Base-by-base conservation (phyloP, 1,139 yeast genomes). In the Blastobotrys niveus region DNA sequence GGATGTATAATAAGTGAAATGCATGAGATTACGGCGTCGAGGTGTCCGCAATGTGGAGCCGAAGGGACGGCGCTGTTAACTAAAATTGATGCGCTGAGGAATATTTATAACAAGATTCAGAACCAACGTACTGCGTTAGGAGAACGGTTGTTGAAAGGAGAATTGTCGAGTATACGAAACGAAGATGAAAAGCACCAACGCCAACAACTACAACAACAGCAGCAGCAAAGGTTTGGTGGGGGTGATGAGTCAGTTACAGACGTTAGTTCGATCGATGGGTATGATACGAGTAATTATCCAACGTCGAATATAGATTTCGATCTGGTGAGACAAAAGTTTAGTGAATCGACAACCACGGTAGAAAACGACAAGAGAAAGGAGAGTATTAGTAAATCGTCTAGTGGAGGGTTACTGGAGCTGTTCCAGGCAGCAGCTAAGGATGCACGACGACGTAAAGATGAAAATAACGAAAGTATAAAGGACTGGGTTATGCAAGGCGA, bases 1-100 rank as follows among this genome's bases (percentile, higher is more conserved):
- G 91, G 93, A 0, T 84, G 94, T 62, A 62, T 83, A 9, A 70
- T 80, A 0, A 79, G 89, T 1, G 21, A 36, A 3, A 10, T 12
- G 3, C 18, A 19, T 22, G 29, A 19, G 15, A 26, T 17, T 7
- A 26, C 33, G 12, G n/a, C n/a, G n/a, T n/a, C n/a, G n/a, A n/a
- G n/a, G n/a, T 42, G 41, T 25, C 40, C 43, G n/a, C 27, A 32
- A 10, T 26, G 40, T 14, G 30, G 43, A 20, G 31, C 34, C 5
- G 20, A 15, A 2, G 14, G 19, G 18, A 30, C 35, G n/a, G 27
- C n/a, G 9, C 20, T 38, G n/a, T 21, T 41, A 9, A 25, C 33
- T 4, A 20, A 15, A 18, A 19, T 63, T 62, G 48, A 59, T 61
- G 83, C 82, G 10, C 59, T 82, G 36, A 58, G 85, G 42, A 71